These are phyloP conservation scores for Glycyrrhiza uralensis DNA, from an alignment of 306 rosid species.

Conservation along the genomic window DNA sequence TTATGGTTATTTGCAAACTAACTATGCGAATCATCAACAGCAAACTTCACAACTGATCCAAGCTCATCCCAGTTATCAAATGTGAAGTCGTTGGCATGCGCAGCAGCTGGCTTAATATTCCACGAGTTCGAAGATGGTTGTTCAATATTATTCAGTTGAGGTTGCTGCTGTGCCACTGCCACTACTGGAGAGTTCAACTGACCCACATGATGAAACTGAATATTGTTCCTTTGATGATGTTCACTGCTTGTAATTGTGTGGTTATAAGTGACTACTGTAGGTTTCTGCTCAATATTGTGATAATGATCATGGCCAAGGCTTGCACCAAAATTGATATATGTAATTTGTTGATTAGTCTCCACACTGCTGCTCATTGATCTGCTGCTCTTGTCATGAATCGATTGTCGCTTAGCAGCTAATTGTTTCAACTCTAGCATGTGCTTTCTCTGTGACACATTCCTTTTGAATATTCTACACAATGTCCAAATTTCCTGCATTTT, in stretches of 20 bases:
- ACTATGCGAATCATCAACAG: constrained; percentile 47
- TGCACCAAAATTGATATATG: constrained; percentile 53
- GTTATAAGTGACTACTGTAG: constrained; percentile 7
- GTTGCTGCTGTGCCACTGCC: constrained; percentile 18
- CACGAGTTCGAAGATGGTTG: constrained; percentile 12
- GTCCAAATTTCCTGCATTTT: constrained; percentile 91
- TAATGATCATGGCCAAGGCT: not conserved
- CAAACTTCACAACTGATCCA: constrained; percentile 59
- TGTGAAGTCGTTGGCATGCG: constrained; percentile 4
- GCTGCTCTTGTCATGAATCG: constrained; percentile 8
- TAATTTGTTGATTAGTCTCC: constrained; percentile 39
- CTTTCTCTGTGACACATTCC: constrained; percentile 56
- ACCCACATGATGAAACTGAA: constrained; percentile 22
- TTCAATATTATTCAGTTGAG: constrained; percentile 21
- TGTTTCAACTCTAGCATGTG: constrained; percentile 49
- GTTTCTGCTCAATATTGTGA: constrained; percentile 37
- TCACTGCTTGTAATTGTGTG: not conserved
- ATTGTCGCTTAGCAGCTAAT: constrained; percentile 31
- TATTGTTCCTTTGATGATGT: constrained; percentile 3
- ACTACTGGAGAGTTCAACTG: constrained; percentile 24
- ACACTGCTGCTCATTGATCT: constrained; percentile 20
- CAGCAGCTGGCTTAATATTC: not conserved
- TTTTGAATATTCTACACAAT: constrained; percentile 74
- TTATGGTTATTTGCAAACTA: not conserved
- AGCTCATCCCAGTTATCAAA: constrained; percentile 80